A percentile compares a stretch with the other conserved stretches of the same genome.
These are phyloP conservation scores for Beauveria caledonica DNA, from an alignment of 2,329 filamentous ascomycete species.

Conservation along the genomic window DNA sequence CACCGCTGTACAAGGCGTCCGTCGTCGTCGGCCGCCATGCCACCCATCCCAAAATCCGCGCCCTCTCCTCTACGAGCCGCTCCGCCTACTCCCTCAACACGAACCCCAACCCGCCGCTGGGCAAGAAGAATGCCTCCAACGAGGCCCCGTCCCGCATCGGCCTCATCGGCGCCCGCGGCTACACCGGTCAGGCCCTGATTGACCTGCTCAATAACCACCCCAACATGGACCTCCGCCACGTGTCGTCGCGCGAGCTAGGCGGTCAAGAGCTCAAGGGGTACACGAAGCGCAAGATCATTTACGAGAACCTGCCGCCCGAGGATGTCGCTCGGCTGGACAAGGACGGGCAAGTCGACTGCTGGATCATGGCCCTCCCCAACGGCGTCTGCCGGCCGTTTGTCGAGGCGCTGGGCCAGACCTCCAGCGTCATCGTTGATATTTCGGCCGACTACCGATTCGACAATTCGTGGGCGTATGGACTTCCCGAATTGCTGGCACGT, in stretches of 20 bases:
- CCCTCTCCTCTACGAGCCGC: slow-evolving; percentile 1
- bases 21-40: background rate
- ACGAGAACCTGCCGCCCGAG: slow-evolving; percentile 82
- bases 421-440: slow-evolving; percentile 80
- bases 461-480: slow-evolving; percentile 75
- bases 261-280: slow-evolving; percentile 86
- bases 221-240: slow-evolving; percentile 80
- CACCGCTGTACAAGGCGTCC: background rate
- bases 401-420: slow-evolving; percentile 65
- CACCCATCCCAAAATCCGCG: background rate
- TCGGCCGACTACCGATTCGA: slow-evolving; percentile 97
- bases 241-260: slow-evolving; percentile 85
- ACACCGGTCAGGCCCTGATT: slow-evolving; percentile 87
- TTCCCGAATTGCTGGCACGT: slow-evolving; percentile 77
- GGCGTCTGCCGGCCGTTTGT: slow-evolving; percentile 91
- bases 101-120: slow-evolving; percentile 76
- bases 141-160: slow-evolving; percentile 70
- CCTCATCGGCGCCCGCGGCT: slow-evolving; percentile 85
- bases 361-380: slow-evolving; percentile 96
- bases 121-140: slow-evolving; percentile 81
- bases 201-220: slow-evolving; percentile 81
- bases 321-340: slow-evolving; percentile 81
- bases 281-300: slow-evolving; percentile 81
- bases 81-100: slow-evolving; percentile 10
- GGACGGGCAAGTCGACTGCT: slow-evolving; percentile 81